Evolutionary conservation across 495 filamentous ascomycete species (phyloP).

Genomic region (Geoglossum glabrum): DNA sequence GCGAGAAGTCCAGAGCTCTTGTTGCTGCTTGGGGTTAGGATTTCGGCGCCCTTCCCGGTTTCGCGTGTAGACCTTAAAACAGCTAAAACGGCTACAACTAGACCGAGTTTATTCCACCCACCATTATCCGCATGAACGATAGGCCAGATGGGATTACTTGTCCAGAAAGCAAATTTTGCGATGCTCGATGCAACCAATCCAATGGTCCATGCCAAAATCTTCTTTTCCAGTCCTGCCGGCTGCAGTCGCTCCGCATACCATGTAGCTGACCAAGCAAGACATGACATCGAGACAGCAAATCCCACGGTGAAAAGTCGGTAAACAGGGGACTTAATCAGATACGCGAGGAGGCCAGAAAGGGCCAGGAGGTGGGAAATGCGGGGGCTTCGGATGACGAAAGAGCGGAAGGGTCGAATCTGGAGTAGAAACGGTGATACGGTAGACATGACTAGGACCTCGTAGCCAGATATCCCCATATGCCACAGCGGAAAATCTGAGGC

Average conservation of each 20-base stretch:
- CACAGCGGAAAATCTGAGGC: slow-evolving; percentile 74
- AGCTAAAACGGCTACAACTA: slow-evolving; percentile 56
- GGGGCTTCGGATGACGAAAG: slow-evolving; percentile 43
- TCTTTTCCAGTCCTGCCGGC: slow-evolving; percentile 52
- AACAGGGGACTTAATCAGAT: slow-evolving; percentile 50
- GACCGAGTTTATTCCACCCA: slow-evolving; percentile 74
- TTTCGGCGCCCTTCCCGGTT: slow-evolving; percentile 29
- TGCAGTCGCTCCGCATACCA: slow-evolving; percentile 63
- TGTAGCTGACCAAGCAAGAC: slow-evolving; percentile 63
- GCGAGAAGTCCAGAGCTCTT: slow-evolving; percentile 53
- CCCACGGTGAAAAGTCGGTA: slow-evolving; percentile 61
- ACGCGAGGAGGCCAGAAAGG: slow-evolving; percentile 61
- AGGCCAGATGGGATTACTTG: slow-evolving; percentile 98
- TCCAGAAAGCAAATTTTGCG: slow-evolving; percentile 83
- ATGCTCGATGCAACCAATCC: slow-evolving; percentile 71
- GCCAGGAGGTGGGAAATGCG: slow-evolving; percentile 53
- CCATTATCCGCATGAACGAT: slow-evolving; percentile 76
- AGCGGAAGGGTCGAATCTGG: slow-evolving; percentile 44
- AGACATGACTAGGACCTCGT: slow-evolving; percentile 70
- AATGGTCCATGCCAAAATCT: slow-evolving; percentile 57
- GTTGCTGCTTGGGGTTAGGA: slow-evolving; percentile 20
- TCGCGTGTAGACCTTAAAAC: slow-evolving; percentile 46
- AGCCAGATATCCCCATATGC: slow-evolving; percentile 98
- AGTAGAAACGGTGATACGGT: slow-evolving; percentile 75
- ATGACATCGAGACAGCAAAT: slow-evolving; percentile 57